Conservation (phyloP, 371 early-diverging fungal genomes). For the Batrachochytrium dendrobatidis region DNA sequence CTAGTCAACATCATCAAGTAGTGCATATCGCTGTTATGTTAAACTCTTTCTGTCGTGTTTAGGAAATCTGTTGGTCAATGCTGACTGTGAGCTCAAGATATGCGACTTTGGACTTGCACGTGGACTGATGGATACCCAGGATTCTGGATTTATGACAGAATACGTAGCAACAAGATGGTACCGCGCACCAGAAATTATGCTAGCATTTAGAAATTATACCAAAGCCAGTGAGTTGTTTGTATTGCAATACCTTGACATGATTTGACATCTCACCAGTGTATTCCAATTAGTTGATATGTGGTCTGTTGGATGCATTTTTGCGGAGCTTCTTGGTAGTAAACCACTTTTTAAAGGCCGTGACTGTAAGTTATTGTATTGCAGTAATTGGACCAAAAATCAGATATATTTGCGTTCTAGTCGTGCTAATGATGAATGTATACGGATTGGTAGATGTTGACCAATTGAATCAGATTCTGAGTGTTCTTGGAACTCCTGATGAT, state of each 20-base stretch:
- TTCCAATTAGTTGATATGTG: conserved; percentile 86
- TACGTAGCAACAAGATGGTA: conserved; percentile 74
- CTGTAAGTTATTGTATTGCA: conserved; percentile 54
- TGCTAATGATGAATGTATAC: neutral
- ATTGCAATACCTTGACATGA: neutral
- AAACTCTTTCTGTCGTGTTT: neutral
- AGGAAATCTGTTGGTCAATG: conserved; percentile 93
- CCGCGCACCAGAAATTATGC: conserved; percentile 65
- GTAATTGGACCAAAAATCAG: neutral
- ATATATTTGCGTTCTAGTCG: no score
- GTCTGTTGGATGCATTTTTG: conserved; percentile 99
- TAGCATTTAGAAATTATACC: conserved; percentile 50
- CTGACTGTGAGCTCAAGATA: conserved; percentile 91
- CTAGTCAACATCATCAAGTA: neutral
- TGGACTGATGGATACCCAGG: conserved; percentile 67
- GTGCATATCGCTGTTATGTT: neutral
- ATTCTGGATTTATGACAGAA: conserved; percentile 50
- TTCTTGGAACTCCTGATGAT: conserved; percentile 96
- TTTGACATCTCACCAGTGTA: neutral
- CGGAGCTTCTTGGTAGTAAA: conserved; percentile 93
- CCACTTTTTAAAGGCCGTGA: conserved; percentile 96
- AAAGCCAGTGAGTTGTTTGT: conserved; percentile 53
- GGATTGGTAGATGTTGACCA: conserved; percentile 81
- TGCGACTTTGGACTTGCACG: conserved; percentile 55
- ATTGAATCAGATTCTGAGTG: conserved; percentile 93